Percentiles rank a stretch among this genome's conserved stretches.
Conservation (phyloP, 345 rosid species). For the Raphanus raphanistrum region DNA sequence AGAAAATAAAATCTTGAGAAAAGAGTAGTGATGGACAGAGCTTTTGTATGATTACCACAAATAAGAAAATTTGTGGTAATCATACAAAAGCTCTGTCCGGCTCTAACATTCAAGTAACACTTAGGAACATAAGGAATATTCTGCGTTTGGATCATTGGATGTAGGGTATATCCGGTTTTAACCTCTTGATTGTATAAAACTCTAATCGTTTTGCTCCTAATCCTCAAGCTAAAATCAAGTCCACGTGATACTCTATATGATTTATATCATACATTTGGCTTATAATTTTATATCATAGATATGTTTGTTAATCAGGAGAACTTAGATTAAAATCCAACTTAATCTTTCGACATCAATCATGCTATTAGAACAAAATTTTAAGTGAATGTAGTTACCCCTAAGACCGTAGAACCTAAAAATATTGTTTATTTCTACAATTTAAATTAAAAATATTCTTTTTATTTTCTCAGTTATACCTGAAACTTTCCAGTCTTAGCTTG, state of each 20-base stretch:
- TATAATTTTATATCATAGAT: too few relatives aligned
- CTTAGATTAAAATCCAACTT: background rate
- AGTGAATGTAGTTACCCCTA: background rate
- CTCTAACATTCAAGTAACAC: too few relatives aligned
- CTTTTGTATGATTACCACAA: slow-evolving; percentile 7
- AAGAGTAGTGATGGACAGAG: slow-evolving; percentile 26
- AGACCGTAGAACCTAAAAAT: background rate
- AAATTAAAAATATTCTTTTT: too few relatives aligned
- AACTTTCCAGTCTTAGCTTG: too few relatives aligned
- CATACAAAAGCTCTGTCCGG: too few relatives aligned
- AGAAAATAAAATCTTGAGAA: slow-evolving; percentile 16
- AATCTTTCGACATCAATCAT: background rate
- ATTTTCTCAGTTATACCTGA: too few relatives aligned
- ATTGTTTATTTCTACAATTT: too few relatives aligned
- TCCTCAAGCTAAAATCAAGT: background rate
- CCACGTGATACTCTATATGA: background rate
- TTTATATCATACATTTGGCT: too few relatives aligned
- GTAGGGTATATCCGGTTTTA: background rate
- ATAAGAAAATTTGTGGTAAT: too few relatives aligned
- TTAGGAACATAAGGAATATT: slow-evolving; percentile 34
- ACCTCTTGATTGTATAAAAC: background rate
- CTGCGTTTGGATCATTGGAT: slow-evolving; percentile 17
- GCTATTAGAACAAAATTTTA: background rate
- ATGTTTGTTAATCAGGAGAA: background rate
- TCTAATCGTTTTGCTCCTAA: background rate